Conservation (phyloP, 2,329 filamentous ascomycete genomes). For the Thielaviopsis euricoi region DNA sequence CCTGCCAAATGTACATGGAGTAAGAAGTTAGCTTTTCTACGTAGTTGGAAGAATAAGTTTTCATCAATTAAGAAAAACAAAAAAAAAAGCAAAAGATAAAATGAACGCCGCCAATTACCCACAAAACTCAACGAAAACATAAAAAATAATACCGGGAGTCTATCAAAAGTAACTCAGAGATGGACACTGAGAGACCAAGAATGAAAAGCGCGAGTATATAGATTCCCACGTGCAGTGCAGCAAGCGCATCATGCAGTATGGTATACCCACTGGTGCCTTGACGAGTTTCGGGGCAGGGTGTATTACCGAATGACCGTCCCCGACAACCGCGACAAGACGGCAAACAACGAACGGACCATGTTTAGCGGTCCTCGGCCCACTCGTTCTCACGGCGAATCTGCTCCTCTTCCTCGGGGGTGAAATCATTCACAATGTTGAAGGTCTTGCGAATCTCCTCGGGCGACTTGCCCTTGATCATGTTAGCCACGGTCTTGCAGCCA, state of each 20-base stretch:
- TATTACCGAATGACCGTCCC: too few relatives aligned
- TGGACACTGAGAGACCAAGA: background rate
- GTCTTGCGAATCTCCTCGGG: conserved; percentile 99
- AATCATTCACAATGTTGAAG: conserved; percentile 99
- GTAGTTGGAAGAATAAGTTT: background rate
- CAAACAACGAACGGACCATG: background rate
- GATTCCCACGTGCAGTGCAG: background rate
- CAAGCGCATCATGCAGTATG: background rate
- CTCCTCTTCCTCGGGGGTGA: conserved; percentile 96
- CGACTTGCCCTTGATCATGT: conserved; percentile 99
- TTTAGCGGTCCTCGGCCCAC: conserved; percentile 71
- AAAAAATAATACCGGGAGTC: background rate
- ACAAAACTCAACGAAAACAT: background rate
- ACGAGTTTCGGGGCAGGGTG: background rate
- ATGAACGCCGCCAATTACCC: background rate
- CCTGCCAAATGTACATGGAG: too few relatives aligned
- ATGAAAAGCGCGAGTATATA: background rate
- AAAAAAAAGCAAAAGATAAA: background rate
- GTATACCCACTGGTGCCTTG: background rate
- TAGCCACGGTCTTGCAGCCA: conserved; percentile 97
- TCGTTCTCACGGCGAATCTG: conserved; percentile 88
- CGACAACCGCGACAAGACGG: background rate
- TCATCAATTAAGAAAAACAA: too few relatives aligned
- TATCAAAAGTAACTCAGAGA: background rate
- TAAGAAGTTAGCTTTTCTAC: too few relatives aligned